Evolutionary conservation across 2,329 filamentous ascomycete species (phyloP).

Genomic region (Trichophyton equinum): DNA sequence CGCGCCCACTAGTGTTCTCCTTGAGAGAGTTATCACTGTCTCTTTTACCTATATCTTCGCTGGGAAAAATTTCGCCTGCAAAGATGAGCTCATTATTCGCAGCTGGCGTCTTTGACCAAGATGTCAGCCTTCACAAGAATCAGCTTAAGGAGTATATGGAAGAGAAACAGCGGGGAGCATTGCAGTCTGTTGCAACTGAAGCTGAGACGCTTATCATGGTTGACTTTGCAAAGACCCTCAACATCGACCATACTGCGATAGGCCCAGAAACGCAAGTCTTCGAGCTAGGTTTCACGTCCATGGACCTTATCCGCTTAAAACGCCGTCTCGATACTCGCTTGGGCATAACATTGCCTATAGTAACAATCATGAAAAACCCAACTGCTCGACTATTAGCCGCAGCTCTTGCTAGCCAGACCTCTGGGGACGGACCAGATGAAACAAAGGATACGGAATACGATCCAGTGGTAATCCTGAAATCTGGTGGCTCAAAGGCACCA

Average conservation of each 20-base stretch:
- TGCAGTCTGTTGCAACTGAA: background rate
- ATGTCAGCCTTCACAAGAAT: background rate
- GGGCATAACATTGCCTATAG: background rate
- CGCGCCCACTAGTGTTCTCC: slow-evolving; percentile 20
- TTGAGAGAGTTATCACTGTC: background rate
- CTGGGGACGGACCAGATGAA: background rate
- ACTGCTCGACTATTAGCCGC: background rate
- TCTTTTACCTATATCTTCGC: slow-evolving; percentile 25
- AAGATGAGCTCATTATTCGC: slow-evolving; percentile 24
- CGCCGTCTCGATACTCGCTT: background rate
- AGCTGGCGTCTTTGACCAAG: slow-evolving; percentile 17
- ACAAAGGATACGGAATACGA: slow-evolving; percentile 21
- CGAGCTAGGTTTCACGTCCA: slow-evolving; percentile 20
- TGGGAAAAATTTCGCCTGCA: slow-evolving; percentile 32
- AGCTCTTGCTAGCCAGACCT: slow-evolving; percentile 15
- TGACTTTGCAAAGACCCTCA: slow-evolving; percentile 3
- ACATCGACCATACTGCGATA: slow-evolving; percentile 9
- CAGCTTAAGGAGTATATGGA: background rate
- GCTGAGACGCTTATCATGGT: background rate
- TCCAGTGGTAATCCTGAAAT: slow-evolving; percentile 22
- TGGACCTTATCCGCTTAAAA: slow-evolving; percentile 3
- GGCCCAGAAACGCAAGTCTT: slow-evolving; percentile 16
- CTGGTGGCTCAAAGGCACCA: slow-evolving; percentile 18
- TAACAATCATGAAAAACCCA: background rate
- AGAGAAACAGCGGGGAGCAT: background rate